phyloP scores from a whole-genome alignment of 371 early-diverging fungal genomes.

The Chytridium lagenaria region DNA sequence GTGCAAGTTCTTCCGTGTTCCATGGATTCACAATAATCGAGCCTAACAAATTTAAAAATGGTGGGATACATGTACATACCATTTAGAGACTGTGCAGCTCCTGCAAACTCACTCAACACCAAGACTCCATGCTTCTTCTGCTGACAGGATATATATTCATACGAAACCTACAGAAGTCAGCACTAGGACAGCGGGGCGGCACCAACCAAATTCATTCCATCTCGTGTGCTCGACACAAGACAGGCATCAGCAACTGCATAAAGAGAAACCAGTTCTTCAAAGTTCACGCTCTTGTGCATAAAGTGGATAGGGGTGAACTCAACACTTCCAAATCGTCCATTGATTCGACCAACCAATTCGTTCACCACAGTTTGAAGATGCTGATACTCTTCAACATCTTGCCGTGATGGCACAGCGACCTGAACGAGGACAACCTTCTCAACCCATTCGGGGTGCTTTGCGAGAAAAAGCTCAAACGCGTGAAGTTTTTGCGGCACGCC shows the following conservation, averaged over 20 bases:
- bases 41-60: neutral
- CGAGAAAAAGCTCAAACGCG: constrained; percentile 93
- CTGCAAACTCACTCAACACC: constrained; percentile 98
- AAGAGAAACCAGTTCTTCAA: constrained; percentile 95
- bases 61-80: constrained; percentile 52
- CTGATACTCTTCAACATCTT: constrained; percentile 96
- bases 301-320: constrained; percentile 98
- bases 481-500: constrained; percentile 99
- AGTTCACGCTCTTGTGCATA: constrained; percentile 94
- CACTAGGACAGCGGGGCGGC: neutral
- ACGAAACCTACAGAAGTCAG: neutral
- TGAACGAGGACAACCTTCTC: constrained; percentile 96
- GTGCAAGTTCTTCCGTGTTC: constrained; percentile 96
- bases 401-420: constrained; percentile 96
- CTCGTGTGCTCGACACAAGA: constrained; percentile 96
- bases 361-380: constrained; percentile 89
- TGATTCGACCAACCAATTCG: constrained; percentile 96
- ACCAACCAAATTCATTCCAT: constrained; percentile 99
- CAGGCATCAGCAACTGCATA: constrained; percentile 97
- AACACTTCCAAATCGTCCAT: constrained; percentile 86
- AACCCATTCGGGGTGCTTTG: constrained; percentile 90
- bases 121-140: constrained; percentile 92
- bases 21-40: constrained; percentile 98
- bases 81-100: constrained; percentile 97
- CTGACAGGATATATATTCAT: constrained; percentile 57